Percentiles rank a stretch among this genome's conserved stretches.
phyloP scores from a whole-genome alignment of 2,329 filamentous ascomycete genomes.

The Nemania sp. region DNA sequence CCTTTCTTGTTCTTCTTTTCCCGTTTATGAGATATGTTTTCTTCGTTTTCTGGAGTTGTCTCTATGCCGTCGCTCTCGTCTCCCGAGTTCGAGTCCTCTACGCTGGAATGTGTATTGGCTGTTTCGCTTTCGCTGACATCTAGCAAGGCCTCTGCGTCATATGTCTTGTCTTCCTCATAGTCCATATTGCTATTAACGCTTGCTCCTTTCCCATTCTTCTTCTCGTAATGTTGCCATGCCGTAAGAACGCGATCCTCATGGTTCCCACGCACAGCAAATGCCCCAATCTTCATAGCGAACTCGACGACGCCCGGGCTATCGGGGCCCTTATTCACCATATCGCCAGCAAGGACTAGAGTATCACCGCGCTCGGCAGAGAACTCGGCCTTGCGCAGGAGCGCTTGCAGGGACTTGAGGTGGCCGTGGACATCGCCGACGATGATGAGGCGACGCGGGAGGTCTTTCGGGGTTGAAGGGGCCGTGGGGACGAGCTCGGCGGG shows the following conservation, averaged over 20 bases:
- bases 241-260: conserved; percentile 90
- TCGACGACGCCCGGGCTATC: conserved; percentile 83
- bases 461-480: conserved; percentile 42
- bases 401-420: conserved; percentile 74
- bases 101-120: background rate
- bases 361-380: conserved; percentile 72
- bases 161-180: conserved; percentile 41
- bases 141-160: conserved; percentile 9
- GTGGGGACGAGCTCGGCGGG: conserved; percentile 50
- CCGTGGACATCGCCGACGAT: conserved; percentile 95
- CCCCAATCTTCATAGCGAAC: conserved; percentile 77
- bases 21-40: conserved; percentile 40
- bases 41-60: background rate
- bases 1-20: conserved; percentile 12
- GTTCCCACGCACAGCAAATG: conserved; percentile 89
- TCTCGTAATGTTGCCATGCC: conserved; percentile 59
- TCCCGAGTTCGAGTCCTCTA: background rate
- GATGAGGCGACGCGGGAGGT: conserved; percentile 71
- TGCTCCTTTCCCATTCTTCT: conserved; percentile 7
- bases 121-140: background rate
- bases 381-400: conserved; percentile 73
- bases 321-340: conserved; percentile 88
- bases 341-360: conserved; percentile 81
- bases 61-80: background rate
- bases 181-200: background rate